phyloP scores from a whole-genome alignment of 257 asterid species.

The Salvia hispanica region DNA sequence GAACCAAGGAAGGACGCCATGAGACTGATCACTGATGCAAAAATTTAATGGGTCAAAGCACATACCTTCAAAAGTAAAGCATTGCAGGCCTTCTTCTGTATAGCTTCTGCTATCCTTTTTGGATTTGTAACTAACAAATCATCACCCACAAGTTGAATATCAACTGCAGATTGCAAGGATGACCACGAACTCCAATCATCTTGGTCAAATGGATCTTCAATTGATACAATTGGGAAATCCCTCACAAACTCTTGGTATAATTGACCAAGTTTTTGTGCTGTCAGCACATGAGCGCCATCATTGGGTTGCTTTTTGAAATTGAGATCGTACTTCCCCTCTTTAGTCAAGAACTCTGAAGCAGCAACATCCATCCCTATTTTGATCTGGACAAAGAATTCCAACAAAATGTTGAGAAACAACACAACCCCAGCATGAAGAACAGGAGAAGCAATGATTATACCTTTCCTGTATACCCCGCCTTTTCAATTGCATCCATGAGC shows the following conservation, averaged over 20 bases:
- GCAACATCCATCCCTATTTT: constrained; percentile 99
- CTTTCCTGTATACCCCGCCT: constrained; percentile 94
- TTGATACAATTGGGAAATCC: constrained; percentile 95
- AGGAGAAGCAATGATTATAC: constrained; percentile 34
- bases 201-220: constrained; percentile 99
- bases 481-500: constrained; percentile 93
- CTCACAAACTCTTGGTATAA: constrained; percentile 77
- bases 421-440: constrained; percentile 10
- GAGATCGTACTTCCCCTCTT: constrained; percentile 86
- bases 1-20: background rate
- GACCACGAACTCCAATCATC: constrained; percentile 98
- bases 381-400: constrained; percentile 54
- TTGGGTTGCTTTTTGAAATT: constrained; percentile 97
- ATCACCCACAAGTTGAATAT: constrained; percentile 90
- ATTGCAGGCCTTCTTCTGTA: constrained; percentile 89
- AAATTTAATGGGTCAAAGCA: background rate
- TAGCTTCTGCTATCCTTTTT: constrained; percentile 87
- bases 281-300: constrained; percentile 87
- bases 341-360: constrained; percentile 90
- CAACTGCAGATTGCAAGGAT: constrained; percentile 79
- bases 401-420: constrained; percentile 24
- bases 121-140: constrained; percentile 95
- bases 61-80: constrained; percentile 85
- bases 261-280: constrained; percentile 73
- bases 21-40: background rate